phyloP scores from a whole-genome alignment of 495 filamentous ascomycete genomes.

The Cercophora newfieldiana region DNA sequence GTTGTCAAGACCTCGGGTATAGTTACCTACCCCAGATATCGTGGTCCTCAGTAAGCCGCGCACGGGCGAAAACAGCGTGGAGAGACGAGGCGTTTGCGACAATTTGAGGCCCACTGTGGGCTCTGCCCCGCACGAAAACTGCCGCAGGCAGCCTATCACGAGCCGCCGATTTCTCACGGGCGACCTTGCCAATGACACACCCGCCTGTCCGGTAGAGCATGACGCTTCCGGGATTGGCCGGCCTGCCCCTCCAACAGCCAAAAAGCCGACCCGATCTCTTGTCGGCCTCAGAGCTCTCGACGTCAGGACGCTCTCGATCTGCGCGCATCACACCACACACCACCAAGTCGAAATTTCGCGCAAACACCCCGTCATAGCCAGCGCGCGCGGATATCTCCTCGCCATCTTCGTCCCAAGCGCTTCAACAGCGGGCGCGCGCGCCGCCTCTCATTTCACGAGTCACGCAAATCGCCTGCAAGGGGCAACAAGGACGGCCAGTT shows the following conservation, averaged over 20 bases:
- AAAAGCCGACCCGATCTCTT: background rate
- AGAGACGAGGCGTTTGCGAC: background rate
- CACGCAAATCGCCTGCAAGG: background rate
- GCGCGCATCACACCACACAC: background rate
- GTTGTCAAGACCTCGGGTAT: background rate
- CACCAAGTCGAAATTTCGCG: slow-evolving; percentile 4
- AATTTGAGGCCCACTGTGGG: background rate
- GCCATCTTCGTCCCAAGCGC: background rate
- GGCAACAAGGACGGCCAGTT: background rate
- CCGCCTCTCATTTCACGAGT: background rate
- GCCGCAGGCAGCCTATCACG: slow-evolving; percentile 7
- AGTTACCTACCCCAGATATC: background rate
- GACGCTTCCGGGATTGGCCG: slow-evolving; percentile 3
- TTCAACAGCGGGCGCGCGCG: background rate
- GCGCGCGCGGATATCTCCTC: background rate
- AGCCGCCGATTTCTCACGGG: background rate
- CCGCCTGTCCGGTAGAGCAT: slow-evolving; percentile 1
- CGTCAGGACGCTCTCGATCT: background rate
- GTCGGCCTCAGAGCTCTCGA: background rate
- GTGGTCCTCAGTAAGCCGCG: background rate
- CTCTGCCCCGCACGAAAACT: slow-evolving; percentile 7
- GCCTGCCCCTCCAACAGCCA: background rate
- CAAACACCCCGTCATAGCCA: background rate
- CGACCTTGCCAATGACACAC: background rate
- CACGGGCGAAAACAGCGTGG: background rate